These are phyloP conservation scores for Globisporangium iwayamae DNA, from an alignment of 352 stramenopile species.

Conservation along the genomic window DNA sequence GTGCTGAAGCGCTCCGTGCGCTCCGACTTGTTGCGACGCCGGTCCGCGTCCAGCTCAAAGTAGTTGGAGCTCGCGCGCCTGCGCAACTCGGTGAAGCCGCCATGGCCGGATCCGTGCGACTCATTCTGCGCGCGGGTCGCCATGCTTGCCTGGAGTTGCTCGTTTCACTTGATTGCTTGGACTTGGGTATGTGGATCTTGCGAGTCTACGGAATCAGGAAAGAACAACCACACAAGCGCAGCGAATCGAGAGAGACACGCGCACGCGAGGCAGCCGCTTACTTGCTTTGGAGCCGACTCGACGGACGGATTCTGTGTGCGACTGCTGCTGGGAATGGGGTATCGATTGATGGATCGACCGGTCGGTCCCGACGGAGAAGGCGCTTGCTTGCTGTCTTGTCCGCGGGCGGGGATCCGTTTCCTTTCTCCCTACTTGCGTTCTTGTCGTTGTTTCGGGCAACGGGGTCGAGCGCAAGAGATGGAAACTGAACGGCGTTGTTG, in stretches of 20 bases:
- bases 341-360: neutral
- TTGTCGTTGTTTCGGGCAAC: neutral
- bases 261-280: too few species aligned
- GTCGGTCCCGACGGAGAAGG: neutral
- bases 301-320: too few species aligned
- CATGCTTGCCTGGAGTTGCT: conserved; percentile 7
- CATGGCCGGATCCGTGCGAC: conserved; percentile 6
- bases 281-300: too few species aligned
- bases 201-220: neutral
- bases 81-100: conserved; percentile 20
- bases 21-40: conserved; percentile 69
- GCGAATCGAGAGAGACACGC: neutral
- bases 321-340: neutral
- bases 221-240: conserved; percentile 1
- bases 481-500: conserved; percentile 5
- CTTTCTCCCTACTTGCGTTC: neutral
- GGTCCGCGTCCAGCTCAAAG: conserved; percentile 76
- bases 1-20: conserved; percentile 55
- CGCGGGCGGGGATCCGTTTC: conserved; percentile 1
- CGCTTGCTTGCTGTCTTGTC: neutral
- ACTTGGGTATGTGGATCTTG: neutral
- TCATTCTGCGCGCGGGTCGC: conserved; percentile 13
- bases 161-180: neutral
- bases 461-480: conserved; percentile 4
- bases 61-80: conserved; percentile 79